These are phyloP conservation scores for Irpex sp. DNA, from an alignment of 1,284 basidiomycete species.

Conservation along the genomic window DNA sequence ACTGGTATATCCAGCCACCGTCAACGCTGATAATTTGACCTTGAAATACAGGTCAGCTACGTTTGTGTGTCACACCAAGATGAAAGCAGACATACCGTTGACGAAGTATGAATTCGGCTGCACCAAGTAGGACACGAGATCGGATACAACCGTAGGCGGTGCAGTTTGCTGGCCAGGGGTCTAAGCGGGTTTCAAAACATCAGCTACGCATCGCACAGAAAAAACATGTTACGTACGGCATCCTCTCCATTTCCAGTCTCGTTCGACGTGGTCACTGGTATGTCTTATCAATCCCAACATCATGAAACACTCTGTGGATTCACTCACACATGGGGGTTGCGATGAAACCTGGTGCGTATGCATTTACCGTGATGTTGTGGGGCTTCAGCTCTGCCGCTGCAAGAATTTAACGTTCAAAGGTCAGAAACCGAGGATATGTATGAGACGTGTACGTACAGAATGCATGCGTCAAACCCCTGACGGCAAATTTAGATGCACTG, in stretches of 20 bases:
- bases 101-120: not conserved
- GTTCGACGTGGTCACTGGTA: not conserved
- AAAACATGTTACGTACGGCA: not conserved
- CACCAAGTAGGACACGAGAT: not conserved
- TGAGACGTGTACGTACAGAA: not conserved
- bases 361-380: conserved; percentile 6
- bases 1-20: too few relatives aligned
- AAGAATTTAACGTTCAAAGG: not conserved
- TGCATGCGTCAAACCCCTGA: conserved; percentile 32
- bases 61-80: too few relatives aligned
- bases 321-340: not conserved
- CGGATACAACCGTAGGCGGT: not conserved
- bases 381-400: conserved; percentile 2
- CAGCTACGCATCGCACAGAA: not conserved
- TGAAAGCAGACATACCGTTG: not conserved
- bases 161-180: not conserved
- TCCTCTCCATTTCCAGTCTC: not conserved
- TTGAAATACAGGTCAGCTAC: too few relatives aligned
- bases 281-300: too few relatives aligned
- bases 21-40: too few relatives aligned
- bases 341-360: conserved; percentile 6
- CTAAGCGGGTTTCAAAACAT: not conserved
- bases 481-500: conserved; percentile 39
- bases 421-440: not conserved
- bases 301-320: not conserved